Evolutionary conservation across 352 stramenopile species (phyloP), one percentile per base, ranked within the genome.

Genomic region (Globisporangium spinosum): DNA sequence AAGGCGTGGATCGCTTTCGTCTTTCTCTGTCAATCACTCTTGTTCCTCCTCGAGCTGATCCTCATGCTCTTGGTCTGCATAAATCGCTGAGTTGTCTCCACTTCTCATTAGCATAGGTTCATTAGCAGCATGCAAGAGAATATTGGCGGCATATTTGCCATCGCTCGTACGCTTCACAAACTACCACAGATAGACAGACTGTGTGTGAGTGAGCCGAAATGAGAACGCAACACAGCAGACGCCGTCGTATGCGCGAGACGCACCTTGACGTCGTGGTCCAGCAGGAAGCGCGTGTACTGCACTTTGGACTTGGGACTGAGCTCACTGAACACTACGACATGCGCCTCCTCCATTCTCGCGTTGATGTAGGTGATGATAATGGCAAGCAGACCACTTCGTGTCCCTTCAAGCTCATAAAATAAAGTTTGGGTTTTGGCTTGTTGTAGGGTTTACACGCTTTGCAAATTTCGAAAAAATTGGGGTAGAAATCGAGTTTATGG

Each of bases 231-330:
- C 12, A 43, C 17, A 51, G 2, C 22, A 51, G 5, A 12, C 17
- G 5, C 17, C 43, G 23, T 12, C 43, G 17, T 1, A 20, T 51
- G 17, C 22, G 22, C 8, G 22, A 40, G n/a, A 22, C 8, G 7
- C 9, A 90, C 85, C 73, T 89, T 76, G 12, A 90, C 74, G 29
- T 89, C 67, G 63, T 89, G 75, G 40, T 90, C 81, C 1, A 93
- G 67, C 40, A 93, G 70, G 27, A 93, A 90, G 17, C 78, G 80
- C 15, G 85, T 86, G 75, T 93, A 93, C 22, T 84, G 76, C 38
- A 83, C 77, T 65, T 79, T 80, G 22, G 77, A 76, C 20, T 73
- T 67, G 0, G 85, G 85, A 23, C 71, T 91, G 27, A 93, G 71
- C 64, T 93, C 85, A 7, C 72, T 70, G 65, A 89, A 90, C 22